A percentile compares a stretch with the other conserved stretches of the same genome.
These are phyloP conservation scores for Cladorrhinum sp. DNA, from an alignment of 2,329 filamentous ascomycete genomes.

Conservation along the genomic window DNA sequence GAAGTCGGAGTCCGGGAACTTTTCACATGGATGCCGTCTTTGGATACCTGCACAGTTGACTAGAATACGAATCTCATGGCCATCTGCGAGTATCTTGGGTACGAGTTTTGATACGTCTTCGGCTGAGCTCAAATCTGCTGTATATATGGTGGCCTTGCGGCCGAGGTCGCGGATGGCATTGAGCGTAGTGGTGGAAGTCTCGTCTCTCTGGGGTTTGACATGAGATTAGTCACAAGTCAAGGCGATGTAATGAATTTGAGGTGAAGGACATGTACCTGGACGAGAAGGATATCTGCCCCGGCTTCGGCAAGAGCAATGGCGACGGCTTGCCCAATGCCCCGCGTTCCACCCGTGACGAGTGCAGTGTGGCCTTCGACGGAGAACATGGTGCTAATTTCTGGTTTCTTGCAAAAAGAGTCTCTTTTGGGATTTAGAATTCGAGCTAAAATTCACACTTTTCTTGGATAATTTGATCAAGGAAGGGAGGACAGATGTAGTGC, in stretches of 20 bases:
- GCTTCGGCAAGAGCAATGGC: slow-evolving; percentile 58
- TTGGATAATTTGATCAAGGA: neutral
- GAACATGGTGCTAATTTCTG: slow-evolving; percentile 35
- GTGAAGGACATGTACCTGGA: slow-evolving; percentile 44
- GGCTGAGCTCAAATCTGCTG: slow-evolving; percentile 64
- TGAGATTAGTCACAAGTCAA: no score
- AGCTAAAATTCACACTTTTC: neutral
- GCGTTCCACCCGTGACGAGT: slow-evolving; percentile 55
- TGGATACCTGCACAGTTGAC: slow-evolving; percentile 89
- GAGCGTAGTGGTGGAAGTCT: slow-evolving; percentile 50
- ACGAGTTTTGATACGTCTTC: slow-evolving; percentile 59
- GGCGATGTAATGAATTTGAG: no score
- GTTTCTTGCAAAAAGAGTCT: no score
- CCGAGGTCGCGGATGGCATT: slow-evolving; percentile 61
- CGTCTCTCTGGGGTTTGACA: slow-evolving; percentile 35
- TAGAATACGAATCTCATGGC: slow-evolving; percentile 69
- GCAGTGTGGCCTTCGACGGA: slow-evolving; percentile 56
- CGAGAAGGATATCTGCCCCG: slow-evolving; percentile 54
- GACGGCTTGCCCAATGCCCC: slow-evolving; percentile 57
- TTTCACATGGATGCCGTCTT: slow-evolving; percentile 68
- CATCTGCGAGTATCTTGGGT: slow-evolving; percentile 59
- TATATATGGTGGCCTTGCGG: slow-evolving; percentile 65
- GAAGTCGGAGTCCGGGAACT: slow-evolving; percentile 76
- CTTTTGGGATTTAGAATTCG: neutral
- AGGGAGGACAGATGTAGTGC: no score